Evolutionary conservation across 495 filamentous ascomycete genomes (phyloP).

Genomic region (Peziza echinospora): DNA sequence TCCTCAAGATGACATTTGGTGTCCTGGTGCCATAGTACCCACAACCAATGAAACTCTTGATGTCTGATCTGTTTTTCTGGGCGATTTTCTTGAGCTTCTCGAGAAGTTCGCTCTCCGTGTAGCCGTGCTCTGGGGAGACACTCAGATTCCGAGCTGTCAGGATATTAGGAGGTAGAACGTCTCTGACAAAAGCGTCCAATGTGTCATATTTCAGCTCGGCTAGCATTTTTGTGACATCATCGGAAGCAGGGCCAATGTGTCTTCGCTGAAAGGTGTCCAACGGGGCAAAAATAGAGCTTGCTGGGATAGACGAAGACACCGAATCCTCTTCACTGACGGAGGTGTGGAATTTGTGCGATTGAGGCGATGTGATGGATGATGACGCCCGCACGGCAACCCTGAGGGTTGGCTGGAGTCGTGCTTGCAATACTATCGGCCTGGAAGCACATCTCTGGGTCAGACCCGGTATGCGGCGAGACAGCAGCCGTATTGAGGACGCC

Average conservation of each 20-base stretch:
- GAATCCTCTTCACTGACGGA: background rate
- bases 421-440: background rate
- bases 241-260: conserved; percentile 80
- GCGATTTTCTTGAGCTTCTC: conserved; percentile 41
- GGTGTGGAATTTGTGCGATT: background rate
- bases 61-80: conserved; percentile 33
- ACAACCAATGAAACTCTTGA: conserved; percentile 54
- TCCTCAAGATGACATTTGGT: conserved; percentile 83
- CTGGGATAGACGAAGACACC: background rate
- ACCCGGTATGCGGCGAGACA: background rate
- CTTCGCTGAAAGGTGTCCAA: conserved; percentile 47
- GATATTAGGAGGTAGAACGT: conserved; percentile 70
- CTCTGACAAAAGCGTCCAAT: conserved; percentile 70
- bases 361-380: background rate
- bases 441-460: background rate
- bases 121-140: conserved; percentile 28
- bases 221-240: conserved; percentile 58
- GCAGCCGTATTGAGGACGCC: background rate
- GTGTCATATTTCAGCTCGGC: conserved; percentile 45
- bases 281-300: background rate
- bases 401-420: background rate
- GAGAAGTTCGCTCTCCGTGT: conserved; percentile 48
- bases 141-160: conserved; percentile 35
- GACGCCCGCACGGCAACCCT: background rate
- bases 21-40: conserved; percentile 76